Conservation (phyloP, 2,329 filamentous ascomycete species). For the Chaetothyriales sp. region DNA sequence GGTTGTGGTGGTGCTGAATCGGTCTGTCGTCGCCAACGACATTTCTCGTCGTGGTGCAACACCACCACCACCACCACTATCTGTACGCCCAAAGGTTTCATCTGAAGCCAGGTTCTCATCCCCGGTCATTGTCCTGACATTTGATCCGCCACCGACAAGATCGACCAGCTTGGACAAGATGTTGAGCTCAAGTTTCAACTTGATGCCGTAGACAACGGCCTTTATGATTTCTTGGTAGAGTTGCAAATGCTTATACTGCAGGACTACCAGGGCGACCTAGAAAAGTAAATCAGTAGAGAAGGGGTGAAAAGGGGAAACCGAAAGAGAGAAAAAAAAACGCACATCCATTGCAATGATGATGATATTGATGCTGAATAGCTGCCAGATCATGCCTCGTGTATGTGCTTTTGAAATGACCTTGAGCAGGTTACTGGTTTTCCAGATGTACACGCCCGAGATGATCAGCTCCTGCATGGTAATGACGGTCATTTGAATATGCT, state of each 20-base stretch:
- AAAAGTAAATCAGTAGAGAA: not conserved
- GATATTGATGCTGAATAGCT: slow-evolving; percentile 34
- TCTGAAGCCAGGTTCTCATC: slow-evolving; percentile 1
- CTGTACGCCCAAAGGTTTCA: slow-evolving; percentile 1
- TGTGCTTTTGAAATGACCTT: slow-evolving; percentile 25
- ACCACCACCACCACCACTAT: too few species aligned
- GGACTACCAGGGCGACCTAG: slow-evolving; percentile 23
- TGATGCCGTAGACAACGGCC: slow-evolving; percentile 32
- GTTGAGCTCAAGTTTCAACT: slow-evolving; percentile 34
- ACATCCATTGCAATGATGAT: slow-evolving; percentile 31
- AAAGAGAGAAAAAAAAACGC: slow-evolving; percentile 6
- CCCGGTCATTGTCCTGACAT: slow-evolving; percentile 3
- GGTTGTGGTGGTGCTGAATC: not conserved
- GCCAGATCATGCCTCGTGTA: slow-evolving; percentile 32
- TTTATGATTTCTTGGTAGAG: slow-evolving; percentile 33
- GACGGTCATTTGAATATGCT: slow-evolving; percentile 40
- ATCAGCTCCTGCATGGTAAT: slow-evolving; percentile 42
- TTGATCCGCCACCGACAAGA: slow-evolving; percentile 2
- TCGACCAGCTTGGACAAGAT: slow-evolving; percentile 30
- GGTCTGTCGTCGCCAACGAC: not conserved
- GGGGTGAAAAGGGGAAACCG: too few species aligned
- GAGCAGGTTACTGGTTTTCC: slow-evolving; percentile 37
- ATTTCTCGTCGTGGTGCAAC: slow-evolving; percentile 1
- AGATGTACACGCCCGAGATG: slow-evolving; percentile 39
- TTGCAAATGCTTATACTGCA: slow-evolving; percentile 29